A percentile compares a stretch with the other conserved stretches of the same genome.
These are phyloP conservation scores for Spathaspora hagerdaliae DNA, from an alignment of 805 yeast genomes.

Conservation along the genomic window DNA sequence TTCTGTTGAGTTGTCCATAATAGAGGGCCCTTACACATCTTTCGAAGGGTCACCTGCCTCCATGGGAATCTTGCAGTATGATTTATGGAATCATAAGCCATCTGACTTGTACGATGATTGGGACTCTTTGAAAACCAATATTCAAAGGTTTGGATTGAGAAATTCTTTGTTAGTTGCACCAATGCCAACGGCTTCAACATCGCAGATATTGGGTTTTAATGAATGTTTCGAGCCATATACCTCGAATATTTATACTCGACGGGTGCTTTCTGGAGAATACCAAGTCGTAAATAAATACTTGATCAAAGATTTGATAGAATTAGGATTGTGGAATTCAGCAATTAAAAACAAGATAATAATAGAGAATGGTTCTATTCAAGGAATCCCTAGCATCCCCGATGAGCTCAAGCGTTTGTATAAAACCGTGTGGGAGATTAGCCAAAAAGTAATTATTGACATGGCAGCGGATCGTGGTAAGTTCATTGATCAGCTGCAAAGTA, in stretches of 20 bases:
- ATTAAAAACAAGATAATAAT: slow-evolving; percentile 75
- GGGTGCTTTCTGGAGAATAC: slow-evolving; percentile 91
- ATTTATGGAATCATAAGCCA: slow-evolving; percentile 81
- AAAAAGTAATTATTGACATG: slow-evolving; percentile 79
- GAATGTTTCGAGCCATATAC: slow-evolving; percentile 97
- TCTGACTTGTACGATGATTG: slow-evolving; percentile 77
- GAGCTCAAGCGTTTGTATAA: slow-evolving; percentile 76
- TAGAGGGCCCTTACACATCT: slow-evolving; percentile 65
- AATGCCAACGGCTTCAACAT: slow-evolving; percentile 98
- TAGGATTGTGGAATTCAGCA: slow-evolving; percentile 78
- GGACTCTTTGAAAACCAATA: slow-evolving; percentile 61
- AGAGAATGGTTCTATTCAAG: slow-evolving; percentile 82
- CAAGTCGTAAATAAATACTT: slow-evolving; percentile 89
- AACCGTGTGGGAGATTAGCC: slow-evolving; percentile 96
- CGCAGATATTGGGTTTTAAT: slow-evolving; percentile 88
- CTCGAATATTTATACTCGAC: slow-evolving; percentile 84
- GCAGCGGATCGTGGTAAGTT: slow-evolving; percentile 75
- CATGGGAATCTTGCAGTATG: slow-evolving; percentile 78
- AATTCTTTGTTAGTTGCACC: slow-evolving; percentile 89
- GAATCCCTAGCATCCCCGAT: slow-evolving; percentile 67
- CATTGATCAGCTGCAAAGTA: slow-evolving; percentile 52
- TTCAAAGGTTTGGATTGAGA: slow-evolving; percentile 66
- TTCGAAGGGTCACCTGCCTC: slow-evolving; percentile 90
- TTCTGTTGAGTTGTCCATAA: slow-evolving; percentile 74
- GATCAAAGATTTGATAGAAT: slow-evolving; percentile 72